These are phyloP conservation scores for Dryas drummondii DNA, from an alignment of 306 rosid species.

Conservation along the genomic window DNA sequence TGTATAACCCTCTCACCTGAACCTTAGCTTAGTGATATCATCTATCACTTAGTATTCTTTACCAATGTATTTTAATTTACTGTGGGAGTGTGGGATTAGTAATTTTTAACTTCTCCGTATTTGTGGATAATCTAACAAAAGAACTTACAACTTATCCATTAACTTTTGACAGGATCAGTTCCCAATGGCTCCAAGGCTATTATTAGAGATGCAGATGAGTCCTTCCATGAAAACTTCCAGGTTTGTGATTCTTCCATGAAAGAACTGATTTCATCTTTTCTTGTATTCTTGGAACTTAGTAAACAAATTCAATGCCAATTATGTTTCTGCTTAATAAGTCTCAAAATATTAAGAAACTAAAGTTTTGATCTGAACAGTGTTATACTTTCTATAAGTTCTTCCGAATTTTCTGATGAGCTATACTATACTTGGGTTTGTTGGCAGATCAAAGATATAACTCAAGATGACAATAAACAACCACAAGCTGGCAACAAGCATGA, in stretches of 20 bases:
- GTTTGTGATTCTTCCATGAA: conserved; percentile 35
- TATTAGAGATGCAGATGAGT: conserved; percentile 44
- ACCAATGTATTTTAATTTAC: neutral
- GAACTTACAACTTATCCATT: conserved; percentile 24
- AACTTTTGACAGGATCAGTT: conserved; percentile 42
- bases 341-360: neutral
- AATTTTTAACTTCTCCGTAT: neutral
- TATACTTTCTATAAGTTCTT: neutral
- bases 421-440: conserved; percentile 17
- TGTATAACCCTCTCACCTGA: neutral
- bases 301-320: neutral
- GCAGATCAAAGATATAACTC: conserved; percentile 63
- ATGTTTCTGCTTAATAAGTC: neutral
- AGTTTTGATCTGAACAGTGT: neutral
- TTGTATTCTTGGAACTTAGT: neutral
- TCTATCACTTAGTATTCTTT: neutral
- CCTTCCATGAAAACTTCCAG: conserved; percentile 56
- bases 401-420: conserved; percentile 29
- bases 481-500: conserved; percentile 29
- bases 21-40: neutral
- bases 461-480: conserved; percentile 47
- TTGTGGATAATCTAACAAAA: conserved; percentile 1
- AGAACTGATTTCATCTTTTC: neutral
- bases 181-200: conserved; percentile 34
- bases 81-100: neutral